These are phyloP conservation scores for Penicillium nordicum DNA, from an alignment of 2,329 filamentous ascomycete genomes.

Conservation along the genomic window DNA sequence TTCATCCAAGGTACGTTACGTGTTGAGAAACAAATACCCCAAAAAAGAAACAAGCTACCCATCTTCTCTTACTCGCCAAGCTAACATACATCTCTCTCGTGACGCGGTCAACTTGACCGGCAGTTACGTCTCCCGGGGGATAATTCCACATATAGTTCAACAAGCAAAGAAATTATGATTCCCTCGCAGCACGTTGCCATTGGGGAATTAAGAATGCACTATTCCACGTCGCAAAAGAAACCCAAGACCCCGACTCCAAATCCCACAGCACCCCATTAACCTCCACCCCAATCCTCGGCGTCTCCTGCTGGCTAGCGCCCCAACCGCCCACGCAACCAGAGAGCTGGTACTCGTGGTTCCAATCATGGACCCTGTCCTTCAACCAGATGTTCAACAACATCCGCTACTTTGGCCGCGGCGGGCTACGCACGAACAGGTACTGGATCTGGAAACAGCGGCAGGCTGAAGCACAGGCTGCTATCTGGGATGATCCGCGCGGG, in stretches of 20 bases:
- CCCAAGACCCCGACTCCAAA: slow-evolving; percentile 19
- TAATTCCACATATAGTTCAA: slow-evolving; percentile 51
- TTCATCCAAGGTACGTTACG: slow-evolving; percentile 50
- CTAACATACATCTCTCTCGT: slow-evolving; percentile 20
- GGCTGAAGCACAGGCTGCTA: slow-evolving; percentile 56
- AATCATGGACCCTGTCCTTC: slow-evolving; percentile 61
- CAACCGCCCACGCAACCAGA: slow-evolving; percentile 48
- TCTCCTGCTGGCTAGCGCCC: slow-evolving; percentile 71
- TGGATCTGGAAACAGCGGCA: slow-evolving; percentile 73
- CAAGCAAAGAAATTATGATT: slow-evolving; percentile 57
- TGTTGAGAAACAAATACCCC: slow-evolving; percentile 15
- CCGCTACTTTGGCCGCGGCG: slow-evolving; percentile 61
- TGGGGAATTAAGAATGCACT: slow-evolving; percentile 72
- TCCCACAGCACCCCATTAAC: background rate
- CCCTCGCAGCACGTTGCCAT: slow-evolving; percentile 61
- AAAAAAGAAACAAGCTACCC: background rate
- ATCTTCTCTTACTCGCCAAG: background rate
- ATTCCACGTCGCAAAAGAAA: slow-evolving; percentile 67
- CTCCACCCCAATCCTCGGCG: slow-evolving; percentile 57
- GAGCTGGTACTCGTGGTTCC: slow-evolving; percentile 63
- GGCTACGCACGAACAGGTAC: slow-evolving; percentile 64
- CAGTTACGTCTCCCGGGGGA: slow-evolving; percentile 9
- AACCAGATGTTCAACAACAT: slow-evolving; percentile 65
- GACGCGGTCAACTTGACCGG: slow-evolving; percentile 18
- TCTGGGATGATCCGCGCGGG: slow-evolving; percentile 66